These are phyloP conservation scores for Phaeosphaeriaceae sp. DNA, from an alignment of 2,329 filamentous ascomycete genomes.

Conservation along the genomic window DNA sequence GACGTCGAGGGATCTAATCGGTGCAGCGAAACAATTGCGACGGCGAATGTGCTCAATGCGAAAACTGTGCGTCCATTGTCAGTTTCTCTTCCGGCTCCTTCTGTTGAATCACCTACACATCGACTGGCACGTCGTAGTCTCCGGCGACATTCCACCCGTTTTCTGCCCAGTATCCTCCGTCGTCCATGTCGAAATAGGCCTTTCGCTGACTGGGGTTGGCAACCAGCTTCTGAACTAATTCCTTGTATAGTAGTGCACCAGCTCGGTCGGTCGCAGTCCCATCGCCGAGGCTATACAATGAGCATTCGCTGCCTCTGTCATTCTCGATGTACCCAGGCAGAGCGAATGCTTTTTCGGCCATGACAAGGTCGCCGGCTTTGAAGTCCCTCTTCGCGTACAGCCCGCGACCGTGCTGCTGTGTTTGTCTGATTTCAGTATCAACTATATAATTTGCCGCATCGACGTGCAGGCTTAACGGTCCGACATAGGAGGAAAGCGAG, in stretches of 20 bases:
- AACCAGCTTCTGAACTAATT: conserved; percentile 56
- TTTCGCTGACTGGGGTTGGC: conserved; percentile 47
- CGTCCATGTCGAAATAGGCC: conserved; percentile 44
- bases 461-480: conserved; percentile 28
- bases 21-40: conserved; percentile 55
- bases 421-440: conserved; percentile 44
- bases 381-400: conserved; percentile 59
- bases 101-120: conserved; percentile 40
- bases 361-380: conserved; percentile 59
- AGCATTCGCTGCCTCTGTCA: conserved; percentile 26
- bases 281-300: conserved; percentile 26
- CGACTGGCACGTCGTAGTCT: conserved; percentile 43
- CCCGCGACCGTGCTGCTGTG: conserved; percentile 54
- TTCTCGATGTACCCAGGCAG: conserved; percentile 48
- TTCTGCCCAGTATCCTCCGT: conserved; percentile 38
- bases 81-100: not conserved
- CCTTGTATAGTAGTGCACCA: conserved; percentile 51
- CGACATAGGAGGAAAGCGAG: conserved; percentile 27
- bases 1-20: conserved; percentile 24
- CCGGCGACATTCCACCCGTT: conserved; percentile 44
- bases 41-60: conserved; percentile 53
- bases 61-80: conserved; percentile 38
- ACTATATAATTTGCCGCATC: conserved; percentile 31
- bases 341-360: conserved; percentile 64
- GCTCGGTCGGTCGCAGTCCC: conserved; percentile 41